Percentiles rank a stretch among this genome's conserved stretches.
Conservation (phyloP, 306 rosid species). For the Styphnolobium japonicum region DNA sequence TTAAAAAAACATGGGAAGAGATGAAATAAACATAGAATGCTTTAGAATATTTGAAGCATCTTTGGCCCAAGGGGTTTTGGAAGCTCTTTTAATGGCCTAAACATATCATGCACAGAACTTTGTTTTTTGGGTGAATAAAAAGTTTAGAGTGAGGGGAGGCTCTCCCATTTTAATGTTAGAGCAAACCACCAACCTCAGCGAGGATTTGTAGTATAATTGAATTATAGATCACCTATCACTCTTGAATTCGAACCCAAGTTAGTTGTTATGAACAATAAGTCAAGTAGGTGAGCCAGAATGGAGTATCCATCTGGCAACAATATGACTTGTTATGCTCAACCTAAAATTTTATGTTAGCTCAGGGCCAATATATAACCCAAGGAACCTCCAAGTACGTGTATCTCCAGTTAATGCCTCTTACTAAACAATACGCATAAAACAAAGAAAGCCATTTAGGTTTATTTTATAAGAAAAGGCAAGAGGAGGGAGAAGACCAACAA, state of each 20-base stretch:
- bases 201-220: too few relatives aligned
- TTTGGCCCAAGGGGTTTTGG: background rate
- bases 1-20: background rate
- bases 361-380: background rate
- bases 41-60: background rate
- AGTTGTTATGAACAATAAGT: too few relatives aligned
- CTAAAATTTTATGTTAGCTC: background rate
- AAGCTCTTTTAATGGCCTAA: background rate
- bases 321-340: constrained; percentile 3
- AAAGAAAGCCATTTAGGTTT: background rate
- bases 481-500: background rate
- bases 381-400: background rate
- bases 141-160: too few relatives aligned
- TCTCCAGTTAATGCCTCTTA: background rate
- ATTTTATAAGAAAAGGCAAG: constrained; percentile 15
- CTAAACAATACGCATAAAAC: background rate
- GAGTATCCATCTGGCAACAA: background rate
- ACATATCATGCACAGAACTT: constrained; percentile 11
- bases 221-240: too few relatives aligned
- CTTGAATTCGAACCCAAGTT: too few relatives aligned
- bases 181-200: too few relatives aligned
- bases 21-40: background rate
- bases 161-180: too few relatives aligned
- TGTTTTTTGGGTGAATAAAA: too few relatives aligned
- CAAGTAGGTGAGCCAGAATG: too few relatives aligned